Conservation (phyloP, 2,329 filamentous ascomycete genomes). For the Talaromyces funiculosus region DNA sequence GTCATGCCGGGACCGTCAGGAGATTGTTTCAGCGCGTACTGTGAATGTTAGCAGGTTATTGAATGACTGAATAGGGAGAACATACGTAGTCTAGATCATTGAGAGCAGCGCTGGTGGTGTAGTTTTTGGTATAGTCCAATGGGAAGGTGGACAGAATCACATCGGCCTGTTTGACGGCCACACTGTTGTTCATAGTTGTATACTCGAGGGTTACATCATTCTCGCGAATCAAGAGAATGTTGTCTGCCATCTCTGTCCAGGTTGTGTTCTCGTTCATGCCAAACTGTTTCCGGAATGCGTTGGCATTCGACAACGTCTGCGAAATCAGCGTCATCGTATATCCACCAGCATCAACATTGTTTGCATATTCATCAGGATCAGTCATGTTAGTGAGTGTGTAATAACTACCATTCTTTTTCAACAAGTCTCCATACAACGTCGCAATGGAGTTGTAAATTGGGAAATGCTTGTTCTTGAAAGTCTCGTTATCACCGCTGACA, state of each 20-base stretch:
- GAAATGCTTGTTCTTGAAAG: conserved; percentile 52
- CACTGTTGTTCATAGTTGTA: conserved; percentile 59
- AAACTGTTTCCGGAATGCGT: conserved; percentile 53
- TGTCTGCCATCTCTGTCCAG: conserved; percentile 52
- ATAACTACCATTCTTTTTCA: conserved; percentile 54
- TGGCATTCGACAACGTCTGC: conserved; percentile 52
- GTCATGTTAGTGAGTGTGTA: conserved; percentile 60
- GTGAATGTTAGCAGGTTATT: conserved; percentile 5
- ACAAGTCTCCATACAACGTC: conserved; percentile 54
- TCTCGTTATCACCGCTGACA: conserved; percentile 53
- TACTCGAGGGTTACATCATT: conserved; percentile 61
- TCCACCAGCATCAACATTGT: conserved; percentile 61
- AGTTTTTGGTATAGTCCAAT: conserved; percentile 54
- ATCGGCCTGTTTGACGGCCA: conserved; percentile 65
- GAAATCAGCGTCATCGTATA: conserved; percentile 61
- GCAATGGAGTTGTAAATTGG: conserved; percentile 62
- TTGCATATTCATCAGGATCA: conserved; percentile 67
- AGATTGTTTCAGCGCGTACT: conserved; percentile 64
- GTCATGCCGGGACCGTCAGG: conserved; percentile 67
- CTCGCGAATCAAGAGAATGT: conserved; percentile 53
- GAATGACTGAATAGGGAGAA: conserved; percentile 3
- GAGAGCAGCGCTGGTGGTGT: conserved; percentile 44
- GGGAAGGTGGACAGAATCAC: conserved; percentile 63
- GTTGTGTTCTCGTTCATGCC: conserved; percentile 51
- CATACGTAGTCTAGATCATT: conserved; percentile 58